A percentile compares a stretch with the other conserved stretches of the same genome.
phyloP scores from a whole-genome alignment of 176 grass and related monocot genomes.

The Cymbopogon citratus region DNA sequence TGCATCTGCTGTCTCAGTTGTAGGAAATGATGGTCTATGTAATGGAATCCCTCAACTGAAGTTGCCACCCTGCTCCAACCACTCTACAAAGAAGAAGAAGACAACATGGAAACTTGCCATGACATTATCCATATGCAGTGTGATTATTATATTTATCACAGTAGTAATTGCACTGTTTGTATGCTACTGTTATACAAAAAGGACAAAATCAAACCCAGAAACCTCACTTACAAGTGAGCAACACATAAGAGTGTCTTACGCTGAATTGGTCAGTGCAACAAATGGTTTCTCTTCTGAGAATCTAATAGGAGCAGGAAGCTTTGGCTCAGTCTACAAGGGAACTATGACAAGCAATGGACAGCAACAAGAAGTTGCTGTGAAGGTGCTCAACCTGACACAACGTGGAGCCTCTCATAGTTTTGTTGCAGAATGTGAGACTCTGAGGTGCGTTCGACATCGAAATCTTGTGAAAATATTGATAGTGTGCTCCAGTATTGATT shows the following conservation, averaged over 20 bases:
- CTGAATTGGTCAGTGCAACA: conserved; percentile 15
- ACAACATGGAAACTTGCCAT: not conserved
- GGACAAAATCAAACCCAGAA: not conserved
- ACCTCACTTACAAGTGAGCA: not conserved
- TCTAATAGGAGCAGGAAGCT: not conserved
- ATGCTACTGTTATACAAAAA: not conserved
- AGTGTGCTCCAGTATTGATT: conserved; percentile 13
- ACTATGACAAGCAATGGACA: not conserved
- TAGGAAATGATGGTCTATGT: too few relatives aligned
- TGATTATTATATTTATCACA: not conserved
- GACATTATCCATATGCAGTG: not conserved
- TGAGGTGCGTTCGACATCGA: not conserved
- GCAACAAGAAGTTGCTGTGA: not conserved
- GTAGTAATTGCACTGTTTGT: not conserved
- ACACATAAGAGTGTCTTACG: conserved; percentile 2
- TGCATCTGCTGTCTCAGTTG: too few relatives aligned
- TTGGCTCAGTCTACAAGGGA: conserved; percentile 20
- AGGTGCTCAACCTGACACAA: not conserved
- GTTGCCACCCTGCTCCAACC: not conserved
- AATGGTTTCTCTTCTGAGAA: conserved; percentile 7
- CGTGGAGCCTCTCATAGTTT: conserved; percentile 7
- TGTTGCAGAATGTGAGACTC: conserved; percentile 12
- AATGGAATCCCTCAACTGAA: too few relatives aligned
- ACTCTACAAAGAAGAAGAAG: not conserved
- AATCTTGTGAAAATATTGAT: conserved; percentile 27